Conservation (phyloP, 495 filamentous ascomycete genomes). For the Letharia lupina region DNA sequence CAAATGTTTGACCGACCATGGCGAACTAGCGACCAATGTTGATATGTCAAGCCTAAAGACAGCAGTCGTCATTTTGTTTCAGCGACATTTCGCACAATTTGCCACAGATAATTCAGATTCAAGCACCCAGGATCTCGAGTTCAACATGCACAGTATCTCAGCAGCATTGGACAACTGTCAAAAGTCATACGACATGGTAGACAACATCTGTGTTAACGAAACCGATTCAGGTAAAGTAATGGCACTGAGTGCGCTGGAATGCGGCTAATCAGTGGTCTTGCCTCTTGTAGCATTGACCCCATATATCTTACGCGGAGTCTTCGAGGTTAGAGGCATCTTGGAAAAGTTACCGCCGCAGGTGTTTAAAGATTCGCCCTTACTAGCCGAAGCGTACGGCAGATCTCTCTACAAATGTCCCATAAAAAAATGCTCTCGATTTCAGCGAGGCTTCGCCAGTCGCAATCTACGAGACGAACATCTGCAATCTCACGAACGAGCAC, state of each 20-base stretch:
- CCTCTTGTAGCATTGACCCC: background rate
- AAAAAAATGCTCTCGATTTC: conserved; percentile 3
- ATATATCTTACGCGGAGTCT: background rate
- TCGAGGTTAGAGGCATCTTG: conserved; percentile 6
- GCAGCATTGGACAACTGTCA: background rate
- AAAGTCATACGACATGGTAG: background rate
- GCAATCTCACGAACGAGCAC: conserved; percentile 4
- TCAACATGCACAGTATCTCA: too few relatives aligned
- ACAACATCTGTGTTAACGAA: background rate
- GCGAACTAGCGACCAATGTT: background rate
- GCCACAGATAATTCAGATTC: background rate
- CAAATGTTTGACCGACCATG: background rate
- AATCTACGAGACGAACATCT: conserved; percentile 10
- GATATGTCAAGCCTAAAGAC: conserved; percentile 4
- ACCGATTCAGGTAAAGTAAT: background rate
- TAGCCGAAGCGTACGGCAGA: conserved; percentile 14
- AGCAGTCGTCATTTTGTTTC: background rate
- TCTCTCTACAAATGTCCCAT: conserved; percentile 13
- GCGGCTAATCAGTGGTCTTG: background rate
- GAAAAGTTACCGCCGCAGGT: conserved; percentile 4
- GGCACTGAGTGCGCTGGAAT: background rate
- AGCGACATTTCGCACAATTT: background rate
- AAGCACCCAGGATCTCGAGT: background rate
- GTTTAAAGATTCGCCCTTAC: background rate
- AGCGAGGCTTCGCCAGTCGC: background rate